phyloP scores from a whole-genome alignment of 306 rosid species.

The Quercus aquifolioides region DNA sequence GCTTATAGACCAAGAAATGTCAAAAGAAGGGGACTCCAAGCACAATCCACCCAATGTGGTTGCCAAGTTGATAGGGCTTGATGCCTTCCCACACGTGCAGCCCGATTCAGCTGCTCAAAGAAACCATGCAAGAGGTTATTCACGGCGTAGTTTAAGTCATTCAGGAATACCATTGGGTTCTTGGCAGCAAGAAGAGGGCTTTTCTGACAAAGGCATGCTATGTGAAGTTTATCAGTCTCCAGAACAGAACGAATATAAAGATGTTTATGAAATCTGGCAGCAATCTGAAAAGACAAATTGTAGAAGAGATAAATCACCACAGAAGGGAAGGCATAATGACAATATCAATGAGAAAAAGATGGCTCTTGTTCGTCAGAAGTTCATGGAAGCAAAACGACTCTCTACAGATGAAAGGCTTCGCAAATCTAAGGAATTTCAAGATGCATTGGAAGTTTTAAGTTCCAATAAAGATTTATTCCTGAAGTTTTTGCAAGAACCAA shows the following conservation, averaged over 20 bases:
- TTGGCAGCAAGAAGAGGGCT: slow-evolving; percentile 48
- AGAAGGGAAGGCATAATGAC: slow-evolving; percentile 54
- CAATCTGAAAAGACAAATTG: slow-evolving; percentile 49
- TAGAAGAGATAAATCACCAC: slow-evolving; percentile 55
- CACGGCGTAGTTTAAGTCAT: slow-evolving; percentile 38
- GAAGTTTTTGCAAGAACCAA: slow-evolving; percentile 63
- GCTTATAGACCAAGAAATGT: slow-evolving; percentile 81
- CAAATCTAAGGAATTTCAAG: slow-evolving; percentile 69
- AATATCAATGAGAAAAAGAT: slow-evolving; percentile 51
- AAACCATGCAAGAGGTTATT: slow-evolving; percentile 45
- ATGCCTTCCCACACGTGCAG: slow-evolving; percentile 53
- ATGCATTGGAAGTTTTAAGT: slow-evolving; percentile 78
- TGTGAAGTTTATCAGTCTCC: slow-evolving; percentile 47
- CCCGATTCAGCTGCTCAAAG: slow-evolving; percentile 49
- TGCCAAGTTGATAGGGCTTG: slow-evolving; percentile 97
- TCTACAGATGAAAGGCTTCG: slow-evolving; percentile 66
- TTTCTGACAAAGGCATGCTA: slow-evolving; percentile 43
- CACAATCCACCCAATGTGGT: slow-evolving; percentile 69
- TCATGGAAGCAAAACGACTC: slow-evolving; percentile 64
- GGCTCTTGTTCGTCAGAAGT: slow-evolving; percentile 72
- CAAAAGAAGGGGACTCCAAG: slow-evolving; percentile 58
- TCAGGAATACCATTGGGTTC: slow-evolving; percentile 43
- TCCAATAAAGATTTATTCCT: slow-evolving; percentile 73
- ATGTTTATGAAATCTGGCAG: slow-evolving; percentile 71
- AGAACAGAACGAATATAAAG: slow-evolving; percentile 45